Evolutionary conservation across 1,284 basidiomycete species (phyloP).

Genomic region (Rhizopogon parksii): DNA sequence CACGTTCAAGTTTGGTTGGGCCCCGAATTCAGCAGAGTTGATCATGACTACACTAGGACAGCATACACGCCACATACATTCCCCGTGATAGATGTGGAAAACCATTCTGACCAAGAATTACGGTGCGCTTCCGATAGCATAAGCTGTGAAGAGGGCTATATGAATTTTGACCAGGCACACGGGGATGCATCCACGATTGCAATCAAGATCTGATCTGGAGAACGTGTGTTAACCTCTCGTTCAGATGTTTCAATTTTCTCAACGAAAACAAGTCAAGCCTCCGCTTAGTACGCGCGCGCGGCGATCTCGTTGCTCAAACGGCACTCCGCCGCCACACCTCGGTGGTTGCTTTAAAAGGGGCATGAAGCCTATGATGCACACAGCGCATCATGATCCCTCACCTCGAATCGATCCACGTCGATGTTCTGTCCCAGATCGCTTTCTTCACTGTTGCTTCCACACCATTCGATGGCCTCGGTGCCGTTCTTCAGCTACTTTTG

Average conservation of each 20-base stretch:
- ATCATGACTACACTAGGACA: not conserved
- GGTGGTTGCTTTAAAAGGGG: conserved; percentile 17
- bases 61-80: not conserved
- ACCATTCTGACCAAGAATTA: not conserved
- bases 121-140: conserved; percentile 17
- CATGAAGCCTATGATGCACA: conserved; percentile 21
- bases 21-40: not conserved
- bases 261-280: conserved; percentile 30
- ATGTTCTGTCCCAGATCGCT: conserved; percentile 48
- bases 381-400: conserved; percentile 33
- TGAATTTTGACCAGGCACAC: conserved; percentile 32
- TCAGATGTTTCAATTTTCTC: conserved; percentile 32
- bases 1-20: not conserved
- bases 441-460: conserved; percentile 34
- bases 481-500: conserved; percentile 37
- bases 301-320: conserved; percentile 31
- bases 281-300: conserved; percentile 27
- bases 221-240: conserved; percentile 27
- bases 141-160: conserved; percentile 31
- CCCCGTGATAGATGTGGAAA: conserved; percentile 1
- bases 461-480: conserved; percentile 30
- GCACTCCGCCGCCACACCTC: conserved; percentile 27
- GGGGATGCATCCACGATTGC: conserved; percentile 24
- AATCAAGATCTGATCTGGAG: conserved; percentile 31
- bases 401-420: conserved; percentile 41